Evolutionary conservation across 768 basidiomycete genomes (phyloP).

Genomic region (Pholiota microspora): DNA sequence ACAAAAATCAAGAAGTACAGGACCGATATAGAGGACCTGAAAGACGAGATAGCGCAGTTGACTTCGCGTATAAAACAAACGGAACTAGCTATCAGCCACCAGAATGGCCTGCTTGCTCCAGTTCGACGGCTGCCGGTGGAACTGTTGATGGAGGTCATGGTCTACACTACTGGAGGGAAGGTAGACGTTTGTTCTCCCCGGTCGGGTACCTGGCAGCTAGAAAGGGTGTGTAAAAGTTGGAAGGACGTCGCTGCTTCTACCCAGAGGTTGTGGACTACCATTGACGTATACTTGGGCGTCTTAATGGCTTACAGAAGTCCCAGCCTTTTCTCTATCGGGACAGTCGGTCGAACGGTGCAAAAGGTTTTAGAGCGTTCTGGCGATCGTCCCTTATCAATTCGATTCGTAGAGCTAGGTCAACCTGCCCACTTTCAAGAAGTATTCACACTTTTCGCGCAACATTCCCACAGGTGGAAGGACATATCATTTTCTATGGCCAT

Average conservation of each 20-base stretch:
- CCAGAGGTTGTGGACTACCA: constrained; percentile 9
- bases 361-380: constrained; percentile 1
- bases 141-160: constrained; percentile 10
- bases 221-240: constrained; percentile 16
- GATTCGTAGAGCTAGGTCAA: constrained; percentile 10
- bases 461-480: constrained; percentile 13
- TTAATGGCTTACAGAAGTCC: constrained; percentile 7
- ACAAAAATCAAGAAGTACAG: background rate
- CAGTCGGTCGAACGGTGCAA: constrained; percentile 2
- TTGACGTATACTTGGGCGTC: constrained; percentile 11
- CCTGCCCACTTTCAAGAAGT: constrained; percentile 6
- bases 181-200: constrained; percentile 13
- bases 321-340: background rate
- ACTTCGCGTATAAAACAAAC: background rate
- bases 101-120: constrained; percentile 6
- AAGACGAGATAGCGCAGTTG: constrained; percentile 4
- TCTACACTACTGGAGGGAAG: constrained; percentile 5
- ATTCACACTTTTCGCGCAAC: constrained; percentile 5
- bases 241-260: constrained; percentile 1
- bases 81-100: constrained; percentile 3
- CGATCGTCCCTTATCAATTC: constrained; percentile 6
- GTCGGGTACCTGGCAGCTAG: constrained; percentile 12
- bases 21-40: background rate
- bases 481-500: constrained; percentile 12
- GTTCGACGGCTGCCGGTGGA: constrained; percentile 14